These are phyloP conservation scores for Botrytis galanthina DNA, from an alignment of 2,329 filamentous ascomycete genomes.

Conservation along the genomic window DNA sequence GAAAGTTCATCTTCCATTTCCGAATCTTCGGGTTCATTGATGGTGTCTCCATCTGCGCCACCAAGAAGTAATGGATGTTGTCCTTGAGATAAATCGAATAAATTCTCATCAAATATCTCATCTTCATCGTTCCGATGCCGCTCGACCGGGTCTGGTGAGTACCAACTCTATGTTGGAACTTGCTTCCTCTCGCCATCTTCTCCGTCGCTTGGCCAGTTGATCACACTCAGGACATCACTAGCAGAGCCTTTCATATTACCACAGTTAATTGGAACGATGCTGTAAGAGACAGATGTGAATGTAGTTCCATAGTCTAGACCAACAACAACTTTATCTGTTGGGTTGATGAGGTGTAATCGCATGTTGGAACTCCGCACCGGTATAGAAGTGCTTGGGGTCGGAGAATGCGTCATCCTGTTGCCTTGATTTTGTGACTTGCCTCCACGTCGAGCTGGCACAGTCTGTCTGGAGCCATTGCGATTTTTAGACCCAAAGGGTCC, in stretches of 20 bases:
- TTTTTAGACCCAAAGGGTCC: background rate
- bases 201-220: slow-evolving; percentile 27
- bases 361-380: background rate
- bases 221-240: slow-evolving; percentile 23
- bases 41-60: background rate
- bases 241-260: slow-evolving; percentile 14
- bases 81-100: slow-evolving; percentile 16
- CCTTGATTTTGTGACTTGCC: background rate
- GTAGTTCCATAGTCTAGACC: slow-evolving; percentile 28
- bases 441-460: background rate
- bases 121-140: background rate
- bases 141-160: slow-evolving; percentile 20
- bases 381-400: background rate
- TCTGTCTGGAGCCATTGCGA: background rate
- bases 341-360: background rate
- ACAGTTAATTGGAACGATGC: slow-evolving; percentile 7
- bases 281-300: slow-evolving; percentile 26
- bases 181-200: slow-evolving; percentile 20
- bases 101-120: slow-evolving; percentile 5
- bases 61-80: slow-evolving; percentile 1
- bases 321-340: slow-evolving; percentile 19
- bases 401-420: background rate
- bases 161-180: slow-evolving; percentile 31
- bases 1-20: slow-evolving; percentile 16
- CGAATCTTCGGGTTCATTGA: background rate